These are phyloP conservation scores for Trichoderma sp. DNA, from an alignment of 2,329 filamentous ascomycete genomes.

Conservation along the genomic window DNA sequence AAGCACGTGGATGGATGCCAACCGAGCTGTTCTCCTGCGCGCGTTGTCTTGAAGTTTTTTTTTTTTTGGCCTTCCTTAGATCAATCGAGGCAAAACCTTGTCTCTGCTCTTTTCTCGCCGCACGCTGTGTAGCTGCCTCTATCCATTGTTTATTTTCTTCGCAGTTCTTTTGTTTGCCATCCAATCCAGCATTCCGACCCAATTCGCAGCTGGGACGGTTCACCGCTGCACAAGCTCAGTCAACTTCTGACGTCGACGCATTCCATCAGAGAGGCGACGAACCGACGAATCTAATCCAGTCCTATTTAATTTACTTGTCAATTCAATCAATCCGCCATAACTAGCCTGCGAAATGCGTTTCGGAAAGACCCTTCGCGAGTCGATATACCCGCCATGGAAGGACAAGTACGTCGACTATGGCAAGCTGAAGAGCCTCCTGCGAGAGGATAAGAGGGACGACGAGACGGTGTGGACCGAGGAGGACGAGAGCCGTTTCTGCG, in stretches of 20 bases:
- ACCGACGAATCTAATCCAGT: neutral
- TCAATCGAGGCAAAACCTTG: neutral
- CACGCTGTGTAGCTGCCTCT: neutral
- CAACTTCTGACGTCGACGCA: neutral
- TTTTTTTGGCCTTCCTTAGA: neutral
- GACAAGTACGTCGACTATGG: conserved; percentile 93
- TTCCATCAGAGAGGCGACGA: neutral
- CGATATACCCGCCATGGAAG: conserved; percentile 83
- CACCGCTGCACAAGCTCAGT: neutral
- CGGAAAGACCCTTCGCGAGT: conserved; percentile 78
- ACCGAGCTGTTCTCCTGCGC: neutral
- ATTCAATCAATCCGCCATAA: neutral
- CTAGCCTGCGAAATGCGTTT: conserved; percentile 69
- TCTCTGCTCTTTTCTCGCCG: neutral
- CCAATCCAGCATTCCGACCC: neutral
- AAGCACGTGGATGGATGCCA: neutral
- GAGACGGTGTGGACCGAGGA: conserved; percentile 83
- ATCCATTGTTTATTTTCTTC: neutral
- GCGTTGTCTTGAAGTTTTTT: neutral
- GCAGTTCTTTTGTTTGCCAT: neutral
- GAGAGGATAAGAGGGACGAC: conserved; percentile 64
- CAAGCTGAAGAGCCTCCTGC: conserved; percentile 85
- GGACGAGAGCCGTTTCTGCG: conserved; percentile 89
- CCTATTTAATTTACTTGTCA: neutral
- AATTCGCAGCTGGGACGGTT: neutral